A percentile compares a stretch with the other conserved stretches of the same genome.
Evolutionary conservation across 306 rosid genomes (phyloP).

Genomic region (Delonix regia): DNA sequence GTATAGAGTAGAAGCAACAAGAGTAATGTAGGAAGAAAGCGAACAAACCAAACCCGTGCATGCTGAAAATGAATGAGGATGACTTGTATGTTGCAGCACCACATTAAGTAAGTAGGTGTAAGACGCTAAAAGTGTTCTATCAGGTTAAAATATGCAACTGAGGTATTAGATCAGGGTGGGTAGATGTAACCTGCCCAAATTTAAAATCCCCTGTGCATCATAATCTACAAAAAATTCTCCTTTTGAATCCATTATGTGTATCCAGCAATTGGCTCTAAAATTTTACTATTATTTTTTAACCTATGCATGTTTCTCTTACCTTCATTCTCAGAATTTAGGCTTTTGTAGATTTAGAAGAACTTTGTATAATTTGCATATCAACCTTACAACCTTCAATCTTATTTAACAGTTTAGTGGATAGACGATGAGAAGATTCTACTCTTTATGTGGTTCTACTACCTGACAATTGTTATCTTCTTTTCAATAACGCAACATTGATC

Average conservation of each 20-base stretch:
- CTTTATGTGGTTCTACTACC: not conserved
- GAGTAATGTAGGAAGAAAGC: not conserved
- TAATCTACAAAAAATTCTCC: not conserved
- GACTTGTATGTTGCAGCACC: not conserved
- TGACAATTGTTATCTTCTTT: slow-evolving; percentile 3
- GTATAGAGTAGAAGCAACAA: not conserved
- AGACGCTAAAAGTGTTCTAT: not conserved
- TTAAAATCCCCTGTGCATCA: not conserved
- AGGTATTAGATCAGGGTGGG: not conserved
- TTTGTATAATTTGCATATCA: not conserved
- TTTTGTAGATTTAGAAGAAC: not conserved
- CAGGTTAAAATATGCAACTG: not conserved
- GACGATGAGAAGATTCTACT: not conserved
- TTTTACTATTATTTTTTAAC: not conserved
- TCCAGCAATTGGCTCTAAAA: not conserved
- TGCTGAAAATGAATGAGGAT: not conserved
- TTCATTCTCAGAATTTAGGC: not conserved
- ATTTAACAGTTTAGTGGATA: not conserved
- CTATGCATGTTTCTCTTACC: not conserved
- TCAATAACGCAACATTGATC: not conserved
- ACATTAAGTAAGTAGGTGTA: not conserved
- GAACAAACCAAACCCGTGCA: not conserved
- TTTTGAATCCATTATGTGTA: not conserved
- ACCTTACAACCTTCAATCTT: not conserved
- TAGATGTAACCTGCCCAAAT: not conserved